These are phyloP conservation scores for Capsella bursapastoris DNA, from an alignment of 345 rosid species.

Conservation along the genomic window DNA sequence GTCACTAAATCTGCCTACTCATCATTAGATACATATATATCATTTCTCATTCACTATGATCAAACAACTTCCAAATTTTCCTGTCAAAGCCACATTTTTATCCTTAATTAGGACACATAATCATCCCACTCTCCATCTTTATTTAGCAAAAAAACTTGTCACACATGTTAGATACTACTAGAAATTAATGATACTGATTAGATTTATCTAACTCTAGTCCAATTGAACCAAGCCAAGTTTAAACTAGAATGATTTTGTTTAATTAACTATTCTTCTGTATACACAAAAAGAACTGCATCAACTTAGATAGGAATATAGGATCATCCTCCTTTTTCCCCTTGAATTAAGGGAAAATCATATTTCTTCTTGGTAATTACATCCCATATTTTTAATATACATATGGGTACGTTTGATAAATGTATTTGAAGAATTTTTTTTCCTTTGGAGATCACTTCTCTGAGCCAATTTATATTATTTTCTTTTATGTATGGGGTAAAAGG, in stretches of 20 bases:
- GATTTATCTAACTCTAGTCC: slow-evolving; percentile 4
- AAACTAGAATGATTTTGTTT: background rate
- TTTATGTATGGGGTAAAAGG: slow-evolving; percentile 11
- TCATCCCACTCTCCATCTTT: background rate
- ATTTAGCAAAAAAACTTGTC: background rate
- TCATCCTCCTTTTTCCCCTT: background rate
- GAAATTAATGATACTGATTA: background rate
- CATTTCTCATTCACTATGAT: slow-evolving; percentile 12
- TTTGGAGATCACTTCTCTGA: background rate
- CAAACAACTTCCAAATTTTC: slow-evolving; percentile 11
- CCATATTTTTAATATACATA: background rate
- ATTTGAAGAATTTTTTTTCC: slow-evolving; percentile 8
- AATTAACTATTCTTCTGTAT: background rate
- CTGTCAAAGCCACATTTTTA: slow-evolving; percentile 18
- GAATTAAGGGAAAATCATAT: background rate
- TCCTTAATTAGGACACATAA: slow-evolving; percentile 10
- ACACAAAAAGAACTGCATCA: background rate
- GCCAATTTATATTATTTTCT: background rate
- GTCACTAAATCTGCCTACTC: slow-evolving; percentile 39
- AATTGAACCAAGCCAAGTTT: background rate
- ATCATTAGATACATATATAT: slow-evolving; percentile 15
- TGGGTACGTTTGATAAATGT: background rate
- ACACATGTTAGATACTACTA: background rate
- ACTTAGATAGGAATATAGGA: background rate
- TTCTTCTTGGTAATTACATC: background rate